Conservation (phyloP, 1,284 basidiomycete species). For the Tylopilus orsonianus region DNA sequence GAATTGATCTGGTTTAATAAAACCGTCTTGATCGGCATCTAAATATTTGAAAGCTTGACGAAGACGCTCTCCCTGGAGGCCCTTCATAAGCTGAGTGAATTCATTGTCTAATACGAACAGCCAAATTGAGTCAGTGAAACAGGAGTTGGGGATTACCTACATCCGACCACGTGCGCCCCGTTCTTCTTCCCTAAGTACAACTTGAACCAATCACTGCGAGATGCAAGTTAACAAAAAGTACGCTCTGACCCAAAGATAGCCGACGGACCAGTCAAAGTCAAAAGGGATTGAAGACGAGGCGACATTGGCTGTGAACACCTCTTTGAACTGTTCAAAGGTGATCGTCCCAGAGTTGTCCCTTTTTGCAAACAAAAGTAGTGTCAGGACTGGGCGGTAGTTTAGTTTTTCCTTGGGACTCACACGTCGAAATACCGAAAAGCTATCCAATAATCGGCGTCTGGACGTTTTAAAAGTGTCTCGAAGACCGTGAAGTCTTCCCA, state of each 20-base stretch:
- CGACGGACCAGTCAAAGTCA: conserved; percentile 82
- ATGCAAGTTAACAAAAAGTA: conserved; percentile 9
- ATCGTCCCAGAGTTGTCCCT: conserved; percentile 88
- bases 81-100: conserved; percentile 97
- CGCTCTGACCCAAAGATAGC: conserved; percentile 5
- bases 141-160: conserved; percentile 48
- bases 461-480: conserved; percentile 84
- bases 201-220: conserved; percentile 84
- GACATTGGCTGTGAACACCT: conserved; percentile 81
- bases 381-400: conserved; percentile 2
- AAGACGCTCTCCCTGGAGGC: conserved; percentile 91
- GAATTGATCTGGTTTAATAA: conserved; percentile 90
- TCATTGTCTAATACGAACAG: conserved; percentile 73
- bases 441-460: conserved; percentile 94
- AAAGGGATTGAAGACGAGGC: conserved; percentile 86
- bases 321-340: conserved; percentile 91
- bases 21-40: conserved; percentile 86
- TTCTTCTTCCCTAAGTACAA: conserved; percentile 90
- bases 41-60: conserved; percentile 91
- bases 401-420: conserved; percentile 49
- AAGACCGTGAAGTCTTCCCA: conserved; percentile 96
- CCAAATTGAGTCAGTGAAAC: conserved; percentile 4
- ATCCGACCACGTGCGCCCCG: conserved; percentile 87
- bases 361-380: conserved; percentile 7
- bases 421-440: conserved; percentile 96